phyloP scores from a whole-genome alignment of 805 yeast species.

The Lipomyces sp. region DNA sequence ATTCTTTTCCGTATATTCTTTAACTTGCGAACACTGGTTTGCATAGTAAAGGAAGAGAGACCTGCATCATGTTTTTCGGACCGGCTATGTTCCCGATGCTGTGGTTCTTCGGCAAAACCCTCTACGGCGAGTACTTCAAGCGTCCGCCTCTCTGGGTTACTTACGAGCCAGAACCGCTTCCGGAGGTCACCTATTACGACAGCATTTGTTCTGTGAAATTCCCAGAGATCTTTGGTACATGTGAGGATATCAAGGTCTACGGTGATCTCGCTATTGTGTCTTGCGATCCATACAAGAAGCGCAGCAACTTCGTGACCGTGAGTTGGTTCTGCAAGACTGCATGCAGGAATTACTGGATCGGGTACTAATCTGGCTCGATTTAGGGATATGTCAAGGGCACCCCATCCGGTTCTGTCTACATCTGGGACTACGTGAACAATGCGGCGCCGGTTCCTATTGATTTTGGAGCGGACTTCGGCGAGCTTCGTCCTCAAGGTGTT shows the following conservation, averaged over 20 bases:
- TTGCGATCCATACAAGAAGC: conserved; percentile 27
- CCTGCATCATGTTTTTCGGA: conserved; percentile 24
- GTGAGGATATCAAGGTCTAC: conserved; percentile 25
- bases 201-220: conserved; percentile 15
- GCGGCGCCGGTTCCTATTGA: conserved; percentile 12
- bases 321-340: background rate
- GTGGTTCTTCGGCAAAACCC: conserved; percentile 25
- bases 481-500: conserved; percentile 28
- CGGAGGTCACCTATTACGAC: conserved; percentile 24
- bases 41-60: too few species aligned
- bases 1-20: too few species aligned
- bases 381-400: conserved; percentile 18
- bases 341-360: background rate
- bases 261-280: conserved; percentile 26
- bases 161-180: conserved; percentile 26
- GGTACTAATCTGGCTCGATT: too few species aligned
- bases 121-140: conserved; percentile 26
- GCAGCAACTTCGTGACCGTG: conserved; percentile 23
- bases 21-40: too few species aligned
- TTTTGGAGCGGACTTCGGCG: conserved; percentile 21
- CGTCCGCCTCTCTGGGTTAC: conserved; percentile 27
- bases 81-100: conserved; percentile 26
- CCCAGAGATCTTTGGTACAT: conserved; percentile 21
- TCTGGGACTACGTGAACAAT: conserved; percentile 28
- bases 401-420: conserved; percentile 22